Evolutionary conservation across 2,329 filamentous ascomycete species (phyloP).

Genomic region (Calonectria pteridis): DNA sequence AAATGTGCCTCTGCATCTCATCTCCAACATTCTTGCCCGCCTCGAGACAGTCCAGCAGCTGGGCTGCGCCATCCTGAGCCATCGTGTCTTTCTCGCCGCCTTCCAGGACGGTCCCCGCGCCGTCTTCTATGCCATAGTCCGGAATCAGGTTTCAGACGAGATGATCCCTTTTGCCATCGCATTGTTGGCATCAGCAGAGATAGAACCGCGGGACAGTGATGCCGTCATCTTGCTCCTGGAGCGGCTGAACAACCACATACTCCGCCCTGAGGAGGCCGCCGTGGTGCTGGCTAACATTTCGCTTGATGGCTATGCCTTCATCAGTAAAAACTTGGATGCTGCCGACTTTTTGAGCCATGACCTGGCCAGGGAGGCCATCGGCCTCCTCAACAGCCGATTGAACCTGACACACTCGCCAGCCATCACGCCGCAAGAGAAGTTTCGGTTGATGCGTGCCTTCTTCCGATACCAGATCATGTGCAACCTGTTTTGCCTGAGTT

Average conservation of each 20-base stretch:
- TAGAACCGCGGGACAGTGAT: background rate
- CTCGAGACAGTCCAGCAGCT: background rate
- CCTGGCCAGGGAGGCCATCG: background rate
- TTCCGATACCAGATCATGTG: background rate
- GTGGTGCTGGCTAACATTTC: background rate
- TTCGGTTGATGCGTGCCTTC: background rate
- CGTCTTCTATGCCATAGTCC: background rate
- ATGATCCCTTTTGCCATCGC: background rate
- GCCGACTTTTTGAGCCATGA: background rate
- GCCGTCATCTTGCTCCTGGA: background rate
- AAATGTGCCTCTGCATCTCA: background rate
- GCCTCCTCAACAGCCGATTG: too few relatives aligned
- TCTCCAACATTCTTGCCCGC: background rate
- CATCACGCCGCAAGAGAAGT: background rate
- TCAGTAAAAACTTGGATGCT: background rate
- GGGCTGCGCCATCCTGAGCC: background rate
- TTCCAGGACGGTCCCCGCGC: background rate
- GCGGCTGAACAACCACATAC: background rate
- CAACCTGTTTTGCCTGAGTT: background rate
- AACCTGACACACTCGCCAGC: background rate
- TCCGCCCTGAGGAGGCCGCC: background rate
- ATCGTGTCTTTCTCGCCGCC: background rate
- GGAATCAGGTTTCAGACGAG: background rate
- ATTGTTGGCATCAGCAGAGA: background rate
- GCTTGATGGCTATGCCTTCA: background rate